These are phyloP conservation scores for Tarenaya hassleriana DNA, from an alignment of 345 rosid species.

Conservation along the genomic window DNA sequence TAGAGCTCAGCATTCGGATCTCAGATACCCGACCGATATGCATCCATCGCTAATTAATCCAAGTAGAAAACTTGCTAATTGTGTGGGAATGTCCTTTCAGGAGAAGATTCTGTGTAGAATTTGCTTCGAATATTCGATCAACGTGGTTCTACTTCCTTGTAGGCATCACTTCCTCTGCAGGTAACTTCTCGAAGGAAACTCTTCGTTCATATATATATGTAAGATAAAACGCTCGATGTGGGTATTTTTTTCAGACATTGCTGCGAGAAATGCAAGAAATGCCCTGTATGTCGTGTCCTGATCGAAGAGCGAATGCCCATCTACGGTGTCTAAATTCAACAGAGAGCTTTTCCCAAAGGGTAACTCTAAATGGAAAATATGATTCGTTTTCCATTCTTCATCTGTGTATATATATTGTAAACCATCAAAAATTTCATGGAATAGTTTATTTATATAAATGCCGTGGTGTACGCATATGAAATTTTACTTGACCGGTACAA, in stretches of 20 bases:
- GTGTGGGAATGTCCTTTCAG: conserved; percentile 33
- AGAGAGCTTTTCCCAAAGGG: no score
- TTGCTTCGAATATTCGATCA: conserved; percentile 83
- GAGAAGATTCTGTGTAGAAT: conserved; percentile 81
- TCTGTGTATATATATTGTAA: conserved; percentile 9
- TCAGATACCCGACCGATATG: no score
- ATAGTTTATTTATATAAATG: not conserved
- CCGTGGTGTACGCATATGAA: no score
- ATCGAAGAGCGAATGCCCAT: conserved; percentile 66
- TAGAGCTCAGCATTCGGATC: no score
- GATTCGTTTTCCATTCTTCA: conserved; percentile 17
- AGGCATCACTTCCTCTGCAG: conserved; percentile 84
- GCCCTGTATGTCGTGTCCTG: conserved; percentile 71
- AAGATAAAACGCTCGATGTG: no score
- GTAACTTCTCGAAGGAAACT: no score
- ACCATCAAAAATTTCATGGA: conserved; percentile 12
- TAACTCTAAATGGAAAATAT: conserved; percentile 11
- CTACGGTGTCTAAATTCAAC: conserved; percentile 65
- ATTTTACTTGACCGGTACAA: no score
- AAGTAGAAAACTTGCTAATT: no score
- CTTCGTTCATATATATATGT: no score
- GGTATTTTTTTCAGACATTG: conserved; percentile 46
- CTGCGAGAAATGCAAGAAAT: conserved; percentile 82
- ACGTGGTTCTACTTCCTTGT: conserved; percentile 71
- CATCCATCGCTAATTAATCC: no score